Evolutionary conservation across 306 rosid genomes (phyloP), one percentile per base, ranked within the genome.

Genomic region (Glycyrrhiza uralensis): DNA sequence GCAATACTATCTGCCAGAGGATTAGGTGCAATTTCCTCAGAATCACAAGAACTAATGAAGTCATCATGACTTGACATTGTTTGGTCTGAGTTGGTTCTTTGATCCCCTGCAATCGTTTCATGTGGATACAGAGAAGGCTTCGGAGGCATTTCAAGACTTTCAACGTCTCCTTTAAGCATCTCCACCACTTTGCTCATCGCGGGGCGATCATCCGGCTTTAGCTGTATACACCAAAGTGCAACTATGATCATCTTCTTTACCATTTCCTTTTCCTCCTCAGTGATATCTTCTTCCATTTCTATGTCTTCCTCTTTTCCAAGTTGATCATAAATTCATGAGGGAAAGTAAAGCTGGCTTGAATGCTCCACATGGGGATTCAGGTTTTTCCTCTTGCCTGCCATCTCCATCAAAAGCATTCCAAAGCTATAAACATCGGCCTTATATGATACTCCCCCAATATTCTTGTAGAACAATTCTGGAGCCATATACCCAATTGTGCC

Each of bases 171-270:
- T 74, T 74, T 79, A 0, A 76, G 72, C 83, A 77, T 80, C 35
- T 77, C 74, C 0, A 69, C 0, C 0, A 81, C 84, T 29, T 45
- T 77, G 1, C 33, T 74, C 81, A 81, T 81, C 0, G 79, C n/a
- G 45, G 88, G 88, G 8, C 85, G 79, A 8, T 84, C 63, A 1
- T 0, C 11, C 0, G 88, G 79, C 26, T 63, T 77, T 26, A 80
- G 8, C 0, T 84, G 72, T 41, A 77, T 77, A 61, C 87, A 77
- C 79, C 83, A 84, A 4, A 84, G 15, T 0, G 85, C 81, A 2
- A 64, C 36, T n/a, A 65, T 14, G 9, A 78, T 15, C 85, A 84
- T 71, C 17, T 66, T 78, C 7, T 60, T 78, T 1, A 7, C 57
- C 2, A 15, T 3, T 10, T 7, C 41, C 24, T 15, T 35, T 4